Base-by-base conservation (phyloP, 2,329 filamentous ascomycete genomes). In the Trichoderma atroviride region DNA sequence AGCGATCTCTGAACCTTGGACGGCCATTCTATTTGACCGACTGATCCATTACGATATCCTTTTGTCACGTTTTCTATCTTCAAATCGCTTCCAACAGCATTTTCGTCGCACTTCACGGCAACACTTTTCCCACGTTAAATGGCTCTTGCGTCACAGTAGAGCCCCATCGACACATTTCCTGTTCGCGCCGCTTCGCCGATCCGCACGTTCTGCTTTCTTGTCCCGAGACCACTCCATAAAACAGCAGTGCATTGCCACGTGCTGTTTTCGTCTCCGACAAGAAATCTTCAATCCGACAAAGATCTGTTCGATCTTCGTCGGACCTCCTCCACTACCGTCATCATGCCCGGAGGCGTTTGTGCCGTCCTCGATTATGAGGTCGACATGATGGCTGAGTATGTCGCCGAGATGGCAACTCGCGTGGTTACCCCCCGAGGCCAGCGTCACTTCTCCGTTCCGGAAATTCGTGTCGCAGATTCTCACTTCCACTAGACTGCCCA, bases 281-380 rank as follows among this genome's bases (percentile, higher is more conserved):
- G 63, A 58, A 58, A 69, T 69, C 59, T 69, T 74, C 67, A 47
- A 29, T 72, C 79, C 78, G 80, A 79, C 79, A 75, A 80, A 81
- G 79, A 75, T 81, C 79, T 67, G 58, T 40, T 33, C 69, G 81
- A 78, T 82, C 80, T 81, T 81, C 71, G 79, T 82, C 80, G 79
- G 80, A 73, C 70, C 40, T 62, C 72, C 71, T 43, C 35, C 71
- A 72, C 60, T 74, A 76, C 76, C 74, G 76, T 75, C 83, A 88
- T 82, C 76, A 89, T 89, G 87, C 84, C 87, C 73, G 94, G 94
- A 79, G 94, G 94, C 75, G 94, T 97, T 50, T 96, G 94, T 75
- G 93, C 93, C 76, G 92, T 96, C 82, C 88, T 97, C 81, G 94
- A 97, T 84, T 97, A 97, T 80, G 94, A 97, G 81, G 95, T 97